Evolutionary conservation across 768 basidiomycete genomes (phyloP).

Genomic region (Boletus edulis): DNA sequence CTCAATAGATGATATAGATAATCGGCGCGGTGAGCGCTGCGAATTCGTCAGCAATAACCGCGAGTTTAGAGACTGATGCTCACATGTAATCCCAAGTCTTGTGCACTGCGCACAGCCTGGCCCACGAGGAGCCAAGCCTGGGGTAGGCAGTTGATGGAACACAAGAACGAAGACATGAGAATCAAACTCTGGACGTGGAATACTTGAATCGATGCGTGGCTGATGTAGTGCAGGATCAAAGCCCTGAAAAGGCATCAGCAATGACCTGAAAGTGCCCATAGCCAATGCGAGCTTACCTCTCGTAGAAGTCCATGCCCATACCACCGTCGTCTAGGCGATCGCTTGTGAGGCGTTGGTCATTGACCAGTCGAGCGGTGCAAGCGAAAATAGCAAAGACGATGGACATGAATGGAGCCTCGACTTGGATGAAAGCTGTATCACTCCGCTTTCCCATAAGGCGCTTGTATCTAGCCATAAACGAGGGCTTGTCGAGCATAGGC

Average conservation of each 20-base stretch:
- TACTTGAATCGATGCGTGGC: constrained; percentile 79
- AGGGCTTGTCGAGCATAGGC: constrained; percentile 84
- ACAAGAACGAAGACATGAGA: constrained; percentile 86
- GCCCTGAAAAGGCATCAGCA: constrained; percentile 47
- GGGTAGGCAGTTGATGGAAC: constrained; percentile 89
- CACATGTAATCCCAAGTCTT: constrained; percentile 91
- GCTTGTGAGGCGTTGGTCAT: constrained; percentile 64
- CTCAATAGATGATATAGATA: constrained; percentile 68
- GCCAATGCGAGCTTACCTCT: constrained; percentile 53
- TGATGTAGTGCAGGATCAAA: constrained; percentile 89
- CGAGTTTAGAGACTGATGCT: constrained; percentile 30
- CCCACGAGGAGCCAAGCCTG: constrained; percentile 93
- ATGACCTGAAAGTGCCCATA: background rate
- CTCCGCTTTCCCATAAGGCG: constrained; percentile 69
- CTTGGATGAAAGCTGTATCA: constrained; percentile 50
- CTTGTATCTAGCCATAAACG: constrained; percentile 71
- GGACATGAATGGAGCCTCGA: constrained; percentile 74
- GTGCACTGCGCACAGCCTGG: constrained; percentile 85
- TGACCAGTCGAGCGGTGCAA: constrained; percentile 77
- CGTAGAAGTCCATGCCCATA: constrained; percentile 88
- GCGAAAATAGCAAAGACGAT: constrained; percentile 89
- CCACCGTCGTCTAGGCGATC: constrained; percentile 72
- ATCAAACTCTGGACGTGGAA: constrained; percentile 90
- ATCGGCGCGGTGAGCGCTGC: constrained; percentile 80
- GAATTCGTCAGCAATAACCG: constrained; percentile 15